These are phyloP conservation scores for Daldinia sp. DNA, from an alignment of 2,329 filamentous ascomycete genomes.

Conservation along the genomic window DNA sequence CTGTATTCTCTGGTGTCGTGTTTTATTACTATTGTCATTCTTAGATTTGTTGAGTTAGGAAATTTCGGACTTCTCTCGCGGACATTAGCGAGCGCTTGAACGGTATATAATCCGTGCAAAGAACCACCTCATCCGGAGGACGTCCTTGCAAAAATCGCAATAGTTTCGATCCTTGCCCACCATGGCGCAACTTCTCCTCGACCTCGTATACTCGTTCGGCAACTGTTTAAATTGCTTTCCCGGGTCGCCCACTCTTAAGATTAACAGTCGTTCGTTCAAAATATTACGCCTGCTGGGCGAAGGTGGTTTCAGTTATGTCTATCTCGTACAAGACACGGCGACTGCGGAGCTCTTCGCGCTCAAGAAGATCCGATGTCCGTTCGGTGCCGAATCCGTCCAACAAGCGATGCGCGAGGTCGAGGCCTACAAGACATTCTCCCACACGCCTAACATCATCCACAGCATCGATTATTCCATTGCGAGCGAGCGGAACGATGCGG, in stretches of 20 bases:
- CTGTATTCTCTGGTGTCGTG: neutral
- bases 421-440: constrained; percentile 90
- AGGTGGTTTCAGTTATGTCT: constrained; percentile 99
- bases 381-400: constrained; percentile 94
- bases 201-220: constrained; percentile 89
- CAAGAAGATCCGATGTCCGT: constrained; percentile 99
- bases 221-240: constrained; percentile 98
- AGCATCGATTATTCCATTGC: constrained; percentile 67
- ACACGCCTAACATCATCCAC: constrained; percentile 77
- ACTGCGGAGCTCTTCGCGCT: constrained; percentile 89
- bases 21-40: neutral
- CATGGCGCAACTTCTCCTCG: constrained; percentile 88
- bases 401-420: constrained; percentile 97
- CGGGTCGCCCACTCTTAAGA: constrained; percentile 90
- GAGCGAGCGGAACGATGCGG: constrained; percentile 67
- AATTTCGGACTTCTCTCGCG: constrained; percentile 18
- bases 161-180: constrained; percentile 33
- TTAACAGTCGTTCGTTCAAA: constrained; percentile 96
- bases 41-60: neutral
- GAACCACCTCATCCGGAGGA: constrained; percentile 11
- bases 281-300: constrained; percentile 93
- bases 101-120: constrained; percentile 11
- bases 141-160: neutral
- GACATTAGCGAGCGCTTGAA: constrained; percentile 16
- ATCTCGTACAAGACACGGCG: constrained; percentile 92